Evolutionary conservation across 2,329 filamentous ascomycete genomes (phyloP).

Genomic region (Endoconidiophora polonica): DNA sequence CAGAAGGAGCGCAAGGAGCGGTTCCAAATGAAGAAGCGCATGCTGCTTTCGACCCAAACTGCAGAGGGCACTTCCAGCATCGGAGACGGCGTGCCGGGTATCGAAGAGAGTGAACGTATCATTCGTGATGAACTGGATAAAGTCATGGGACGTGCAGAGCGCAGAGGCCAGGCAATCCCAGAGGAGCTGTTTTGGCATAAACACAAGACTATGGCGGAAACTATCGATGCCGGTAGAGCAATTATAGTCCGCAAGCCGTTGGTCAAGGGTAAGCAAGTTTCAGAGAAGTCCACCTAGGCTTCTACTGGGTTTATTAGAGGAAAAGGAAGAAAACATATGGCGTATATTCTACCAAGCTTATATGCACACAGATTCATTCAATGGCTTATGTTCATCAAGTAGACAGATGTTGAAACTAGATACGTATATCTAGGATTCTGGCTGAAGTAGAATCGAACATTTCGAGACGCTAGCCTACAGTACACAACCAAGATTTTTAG

Average conservation of each 20-base stretch:
- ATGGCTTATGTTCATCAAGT: no score
- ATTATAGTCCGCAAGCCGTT: slow-evolving; percentile 30
- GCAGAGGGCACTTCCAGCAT: slow-evolving; percentile 40
- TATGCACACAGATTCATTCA: no score
- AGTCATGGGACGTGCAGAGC: slow-evolving; percentile 36
- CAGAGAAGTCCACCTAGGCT: neutral
- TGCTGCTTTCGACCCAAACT: slow-evolving; percentile 44
- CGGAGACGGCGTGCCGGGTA: slow-evolving; percentile 28
- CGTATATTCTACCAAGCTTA: no score
- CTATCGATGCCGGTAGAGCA: slow-evolving; percentile 36
- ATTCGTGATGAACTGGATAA: slow-evolving; percentile 49
- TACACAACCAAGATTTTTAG: no score
- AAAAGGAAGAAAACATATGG: no score
- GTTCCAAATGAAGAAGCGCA: slow-evolving; percentile 62
- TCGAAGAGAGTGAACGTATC: slow-evolving; percentile 42
- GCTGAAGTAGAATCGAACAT: no score
- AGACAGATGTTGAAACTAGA: no score
- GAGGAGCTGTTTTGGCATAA: slow-evolving; percentile 45
- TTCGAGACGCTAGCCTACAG: no score
- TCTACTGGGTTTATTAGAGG: no score
- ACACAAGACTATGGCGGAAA: slow-evolving; percentile 41
- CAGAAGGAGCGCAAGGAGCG: slow-evolving; percentile 73
- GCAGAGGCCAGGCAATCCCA: slow-evolving; percentile 17
- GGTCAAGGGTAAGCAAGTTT: slow-evolving; percentile 15
- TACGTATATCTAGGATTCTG: no score